These are phyloP conservation scores for Diaporthe vexans DNA, from an alignment of 2,329 filamentous ascomycete species.

Conservation along the genomic window DNA sequence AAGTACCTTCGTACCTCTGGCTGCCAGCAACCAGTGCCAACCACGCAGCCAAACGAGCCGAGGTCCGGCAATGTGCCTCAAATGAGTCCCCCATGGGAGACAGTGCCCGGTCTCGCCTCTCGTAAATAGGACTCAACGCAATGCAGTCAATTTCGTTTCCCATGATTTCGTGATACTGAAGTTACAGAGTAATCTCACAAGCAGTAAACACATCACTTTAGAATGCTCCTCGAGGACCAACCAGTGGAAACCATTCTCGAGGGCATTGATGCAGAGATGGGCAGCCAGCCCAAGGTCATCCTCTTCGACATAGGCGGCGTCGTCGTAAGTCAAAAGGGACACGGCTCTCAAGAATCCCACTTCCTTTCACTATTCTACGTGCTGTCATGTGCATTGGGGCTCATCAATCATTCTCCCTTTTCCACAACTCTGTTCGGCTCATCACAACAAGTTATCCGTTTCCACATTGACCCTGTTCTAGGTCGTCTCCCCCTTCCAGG, in stretches of 20 bases:
- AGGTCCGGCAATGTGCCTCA: slow-evolving; percentile 6
- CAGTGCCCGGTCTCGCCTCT: slow-evolving; percentile 2
- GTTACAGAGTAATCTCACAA: not conserved
- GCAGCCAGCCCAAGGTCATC: slow-evolving; percentile 76
- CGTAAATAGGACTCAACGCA: not conserved
- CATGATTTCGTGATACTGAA: not conserved
- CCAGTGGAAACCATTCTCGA: slow-evolving; percentile 50
- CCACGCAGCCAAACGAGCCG: not conserved
- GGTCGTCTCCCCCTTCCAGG: slow-evolving; percentile 93
- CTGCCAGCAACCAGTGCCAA: not conserved
- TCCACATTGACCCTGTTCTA: slow-evolving; percentile 54
- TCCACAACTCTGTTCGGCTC: not conserved
- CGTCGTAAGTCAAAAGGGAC: slow-evolving; percentile 78
- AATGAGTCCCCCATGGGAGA: not conserved
- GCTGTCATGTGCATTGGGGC: not conserved
- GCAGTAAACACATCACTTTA: not conserved
- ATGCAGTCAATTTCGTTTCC: not conserved
- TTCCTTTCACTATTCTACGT: not conserved
- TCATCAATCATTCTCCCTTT: not conserved
- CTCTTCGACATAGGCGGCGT: slow-evolving; percentile 98
- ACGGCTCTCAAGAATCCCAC: no score
- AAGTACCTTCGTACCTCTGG: not conserved
- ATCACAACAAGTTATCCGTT: not conserved
- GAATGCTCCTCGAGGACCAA: slow-evolving; percentile 45
- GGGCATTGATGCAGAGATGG: slow-evolving; percentile 55